Percentiles rank a stretch among this genome's conserved stretches.
Conservation (phyloP, 2,329 filamentous ascomycete genomes). For the Cladophialophora immunda region DNA sequence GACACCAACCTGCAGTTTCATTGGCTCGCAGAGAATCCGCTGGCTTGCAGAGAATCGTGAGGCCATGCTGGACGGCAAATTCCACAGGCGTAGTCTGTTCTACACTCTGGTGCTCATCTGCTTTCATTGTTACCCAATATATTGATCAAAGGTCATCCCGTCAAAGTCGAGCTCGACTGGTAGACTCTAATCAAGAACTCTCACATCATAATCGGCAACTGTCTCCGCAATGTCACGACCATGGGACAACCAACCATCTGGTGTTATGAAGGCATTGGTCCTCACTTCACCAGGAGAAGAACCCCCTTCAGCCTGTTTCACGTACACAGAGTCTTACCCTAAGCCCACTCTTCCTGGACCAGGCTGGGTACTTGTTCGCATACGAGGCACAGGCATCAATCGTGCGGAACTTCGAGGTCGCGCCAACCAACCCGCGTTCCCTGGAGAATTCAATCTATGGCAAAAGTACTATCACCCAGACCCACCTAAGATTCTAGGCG, state of each 20-base stretch:
- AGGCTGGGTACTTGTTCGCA: slow-evolving; percentile 3
- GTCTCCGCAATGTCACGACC: slow-evolving; percentile 2
- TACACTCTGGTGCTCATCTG: too few relatives aligned
- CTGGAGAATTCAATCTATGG: slow-evolving; percentile 13
- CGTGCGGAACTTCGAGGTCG: slow-evolving; percentile 15
- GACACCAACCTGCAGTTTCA: too few relatives aligned
- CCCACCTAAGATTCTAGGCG: slow-evolving; percentile 12
- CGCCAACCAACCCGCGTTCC: neutral
- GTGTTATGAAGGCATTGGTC: slow-evolving; percentile 1
- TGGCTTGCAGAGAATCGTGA: too few relatives aligned
- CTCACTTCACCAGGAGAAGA: neutral
- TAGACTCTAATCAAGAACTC: too few relatives aligned
- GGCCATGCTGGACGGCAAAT: too few relatives aligned
- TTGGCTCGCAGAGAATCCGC: too few relatives aligned
- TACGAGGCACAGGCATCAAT: slow-evolving; percentile 2
- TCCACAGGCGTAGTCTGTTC: too few relatives aligned
- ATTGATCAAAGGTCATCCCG: too few relatives aligned
- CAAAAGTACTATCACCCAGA: slow-evolving; percentile 11
- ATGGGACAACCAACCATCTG: slow-evolving; percentile 8
- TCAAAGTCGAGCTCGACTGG: too few relatives aligned
- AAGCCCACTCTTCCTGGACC: neutral
- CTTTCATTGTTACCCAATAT: too few relatives aligned
- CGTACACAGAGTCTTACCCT: slow-evolving; percentile 10
- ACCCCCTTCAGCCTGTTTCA: slow-evolving; percentile 8
- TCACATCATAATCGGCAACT: too few relatives aligned